Conservation (phyloP, 495 filamentous ascomycete species). For the Penicillium bovifimosum region DNA sequence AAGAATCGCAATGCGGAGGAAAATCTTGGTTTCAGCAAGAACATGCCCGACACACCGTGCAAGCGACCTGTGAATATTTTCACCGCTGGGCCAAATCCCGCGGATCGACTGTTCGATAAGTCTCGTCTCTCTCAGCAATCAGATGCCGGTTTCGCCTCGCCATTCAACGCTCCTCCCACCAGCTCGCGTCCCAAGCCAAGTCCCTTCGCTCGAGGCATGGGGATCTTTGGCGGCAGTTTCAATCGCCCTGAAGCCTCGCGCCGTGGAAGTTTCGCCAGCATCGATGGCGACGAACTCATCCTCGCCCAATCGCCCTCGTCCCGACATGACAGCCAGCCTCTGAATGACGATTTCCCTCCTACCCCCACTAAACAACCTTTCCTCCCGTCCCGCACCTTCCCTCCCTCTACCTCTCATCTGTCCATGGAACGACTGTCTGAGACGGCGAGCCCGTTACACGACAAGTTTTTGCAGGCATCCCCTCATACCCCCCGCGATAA, state of each 20-base stretch:
- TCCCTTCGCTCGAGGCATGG: slow-evolving; percentile 60
- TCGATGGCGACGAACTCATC: slow-evolving; percentile 65
- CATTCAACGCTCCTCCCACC: slow-evolving; percentile 49
- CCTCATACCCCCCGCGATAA: slow-evolving; percentile 77
- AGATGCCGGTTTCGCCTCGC: slow-evolving; percentile 59
- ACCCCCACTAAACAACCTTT: slow-evolving; percentile 82
- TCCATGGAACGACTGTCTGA: slow-evolving; percentile 37
- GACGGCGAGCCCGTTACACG: slow-evolving; percentile 29
- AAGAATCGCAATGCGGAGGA: slow-evolving; percentile 58
- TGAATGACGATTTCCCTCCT: slow-evolving; percentile 74
- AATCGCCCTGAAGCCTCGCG: slow-evolving; percentile 49
- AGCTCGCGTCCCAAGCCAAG: slow-evolving; percentile 40
- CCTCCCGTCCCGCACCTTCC: slow-evolving; percentile 40
- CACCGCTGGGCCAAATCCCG: slow-evolving; percentile 52
- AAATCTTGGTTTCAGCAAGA: slow-evolving; percentile 26
- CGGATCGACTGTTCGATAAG: slow-evolving; percentile 51
- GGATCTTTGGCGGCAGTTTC: slow-evolving; percentile 61
- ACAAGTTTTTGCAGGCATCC: slow-evolving; percentile 47
- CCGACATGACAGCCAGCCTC: slow-evolving; percentile 53
- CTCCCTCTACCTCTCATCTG: slow-evolving; percentile 36
- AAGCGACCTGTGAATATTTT: slow-evolving; percentile 70
- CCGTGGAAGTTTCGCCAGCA: slow-evolving; percentile 68
- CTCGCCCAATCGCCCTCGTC: slow-evolving; percentile 51
- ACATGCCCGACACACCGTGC: slow-evolving; percentile 91
- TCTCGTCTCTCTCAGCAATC: slow-evolving; percentile 54